Conservation (phyloP, 768 basidiomycete genomes). For the Boletus sp. region DNA sequence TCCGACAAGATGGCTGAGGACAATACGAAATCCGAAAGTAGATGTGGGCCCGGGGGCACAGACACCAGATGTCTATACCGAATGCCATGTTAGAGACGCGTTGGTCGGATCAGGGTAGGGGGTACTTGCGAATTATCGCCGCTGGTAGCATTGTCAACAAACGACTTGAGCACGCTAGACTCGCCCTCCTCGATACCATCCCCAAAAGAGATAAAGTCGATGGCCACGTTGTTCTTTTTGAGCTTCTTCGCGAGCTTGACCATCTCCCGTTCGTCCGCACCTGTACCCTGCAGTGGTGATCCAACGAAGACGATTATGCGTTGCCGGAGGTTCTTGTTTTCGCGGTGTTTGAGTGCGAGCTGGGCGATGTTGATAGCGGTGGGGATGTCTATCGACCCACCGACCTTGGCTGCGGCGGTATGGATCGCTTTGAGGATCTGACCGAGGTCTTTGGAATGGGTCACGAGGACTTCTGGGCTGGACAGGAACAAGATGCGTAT, state of each 20-base stretch:
- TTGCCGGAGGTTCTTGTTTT: slow-evolving; percentile 98
- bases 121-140: slow-evolving; percentile 81
- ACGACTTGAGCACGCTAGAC: slow-evolving; percentile 68
- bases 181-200: slow-evolving; percentile 78
- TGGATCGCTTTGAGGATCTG: slow-evolving; percentile 84
- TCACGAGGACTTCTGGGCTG: slow-evolving; percentile 95
- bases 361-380: slow-evolving; percentile 94
- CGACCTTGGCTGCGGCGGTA: slow-evolving; percentile 64
- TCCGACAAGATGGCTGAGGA: slow-evolving; percentile 79
- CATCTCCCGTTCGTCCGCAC: slow-evolving; percentile 76
- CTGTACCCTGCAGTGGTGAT: slow-evolving; percentile 74
- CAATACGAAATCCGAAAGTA: slow-evolving; percentile 82
- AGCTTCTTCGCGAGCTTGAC: slow-evolving; percentile 92
- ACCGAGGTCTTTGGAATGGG: slow-evolving; percentile 92
- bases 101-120: not conserved
- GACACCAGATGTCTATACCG: slow-evolving; percentile 70
- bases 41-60: slow-evolving; percentile 71
- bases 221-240: slow-evolving; percentile 98
- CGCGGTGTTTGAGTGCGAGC: slow-evolving; percentile 94
- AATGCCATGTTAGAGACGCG: not conserved
- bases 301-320: slow-evolving; percentile 93
- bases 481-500: slow-evolving; percentile 1
- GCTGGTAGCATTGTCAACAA: slow-evolving; percentile 79
- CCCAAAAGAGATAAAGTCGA: slow-evolving; percentile 89
- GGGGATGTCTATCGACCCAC: slow-evolving; percentile 80